Evolutionary conservation across 345 rosid genomes (phyloP), one percentile per base, ranked within the genome.

Genomic region (Murraya paniculata): DNA sequence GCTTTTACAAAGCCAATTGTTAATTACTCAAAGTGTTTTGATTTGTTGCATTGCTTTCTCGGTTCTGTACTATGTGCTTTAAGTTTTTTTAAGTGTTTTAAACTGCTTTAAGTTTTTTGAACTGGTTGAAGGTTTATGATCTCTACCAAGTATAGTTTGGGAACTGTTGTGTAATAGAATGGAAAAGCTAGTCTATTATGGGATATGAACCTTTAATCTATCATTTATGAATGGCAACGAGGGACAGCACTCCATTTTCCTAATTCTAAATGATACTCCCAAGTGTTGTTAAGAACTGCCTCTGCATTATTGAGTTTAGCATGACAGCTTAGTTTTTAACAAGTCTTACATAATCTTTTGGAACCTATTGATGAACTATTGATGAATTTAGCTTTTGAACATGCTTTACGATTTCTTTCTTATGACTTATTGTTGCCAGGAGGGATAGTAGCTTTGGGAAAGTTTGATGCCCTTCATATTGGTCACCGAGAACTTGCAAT

Each of bases 401-500:
- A 28, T 67, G 35, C 56, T n/a, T 27, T 41, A 53, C 38, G 41
- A 77, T 69, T 74, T 56, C 7, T 73, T 78, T 14, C 18, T 72
- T 45, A 45, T 45, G 50, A 3, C 50, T 39, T 24, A 13, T 64
- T 35, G 72, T 79, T 28, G 41, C 19, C 86, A 94, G 98, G 99
- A 84, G 98, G 97, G 77, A 85, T 94, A 41, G 98, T 91, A 77
- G 98, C 97, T n/a, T 88, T 91, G 71, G 99, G 98, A 78, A 96
- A 96, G 82, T 96, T 96, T 87, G 99, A 96, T 74, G 99, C 98
- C 14, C 88, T 96, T 82, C 97, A 94, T 78, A 69, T 89, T 50
- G 97, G 99, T 68, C 99, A 96, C 83, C 91, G 97, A 38, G 98
- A 96, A 87, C 99, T 94, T 69, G 94, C 95, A 0, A 85, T 90